phyloP scores from a whole-genome alignment of 164 flowering plant genomes.

The Kingdonia uniflora region DNA sequence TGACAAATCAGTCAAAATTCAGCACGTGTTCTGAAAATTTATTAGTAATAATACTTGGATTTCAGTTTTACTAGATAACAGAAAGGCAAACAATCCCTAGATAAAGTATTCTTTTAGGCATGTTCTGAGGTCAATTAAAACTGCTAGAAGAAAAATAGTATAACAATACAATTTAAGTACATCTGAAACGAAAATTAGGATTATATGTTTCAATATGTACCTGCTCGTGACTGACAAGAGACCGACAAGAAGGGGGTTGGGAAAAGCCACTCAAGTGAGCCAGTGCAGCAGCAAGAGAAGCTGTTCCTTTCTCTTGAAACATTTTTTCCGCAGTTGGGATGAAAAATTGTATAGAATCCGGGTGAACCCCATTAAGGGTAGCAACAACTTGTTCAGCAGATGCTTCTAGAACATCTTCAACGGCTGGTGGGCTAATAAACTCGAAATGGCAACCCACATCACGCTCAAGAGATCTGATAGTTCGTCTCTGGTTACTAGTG shows the following conservation, averaged over 20 bases:
- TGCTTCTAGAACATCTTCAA: slow-evolving; percentile 70
- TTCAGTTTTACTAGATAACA: too few relatives aligned
- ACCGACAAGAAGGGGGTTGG: slow-evolving; percentile 88
- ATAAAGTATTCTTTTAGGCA: slow-evolving; percentile 1
- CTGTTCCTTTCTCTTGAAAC: slow-evolving; percentile 66
- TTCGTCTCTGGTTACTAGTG: slow-evolving; percentile 72
- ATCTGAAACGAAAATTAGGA: too few relatives aligned
- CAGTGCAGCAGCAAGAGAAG: slow-evolving; percentile 92
- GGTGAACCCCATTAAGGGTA: slow-evolving; percentile 87
- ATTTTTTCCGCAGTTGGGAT: slow-evolving; percentile 74
- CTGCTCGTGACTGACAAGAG: slow-evolving; percentile 87
- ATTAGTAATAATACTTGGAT: too few relatives aligned
- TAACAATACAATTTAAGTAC: too few relatives aligned
- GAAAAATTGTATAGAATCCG: slow-evolving; percentile 69
- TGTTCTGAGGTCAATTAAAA: too few relatives aligned
- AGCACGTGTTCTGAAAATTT: too few relatives aligned
- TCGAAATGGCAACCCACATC: slow-evolving; percentile 93
- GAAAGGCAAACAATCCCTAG: neutral
- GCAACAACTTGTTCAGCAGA: slow-evolving; percentile 90
- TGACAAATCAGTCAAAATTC: too few relatives aligned
- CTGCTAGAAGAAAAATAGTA: too few relatives aligned
- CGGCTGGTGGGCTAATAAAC: slow-evolving; percentile 66
- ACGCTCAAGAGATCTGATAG: slow-evolving; percentile 74
- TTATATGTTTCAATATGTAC: slow-evolving; percentile 19
- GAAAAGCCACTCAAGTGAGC: slow-evolving; percentile 97